Evolutionary conservation across 2,329 filamentous ascomycete genomes (phyloP).

Genomic region (Ophiocordyceps camponoti-rufipedis): DNA sequence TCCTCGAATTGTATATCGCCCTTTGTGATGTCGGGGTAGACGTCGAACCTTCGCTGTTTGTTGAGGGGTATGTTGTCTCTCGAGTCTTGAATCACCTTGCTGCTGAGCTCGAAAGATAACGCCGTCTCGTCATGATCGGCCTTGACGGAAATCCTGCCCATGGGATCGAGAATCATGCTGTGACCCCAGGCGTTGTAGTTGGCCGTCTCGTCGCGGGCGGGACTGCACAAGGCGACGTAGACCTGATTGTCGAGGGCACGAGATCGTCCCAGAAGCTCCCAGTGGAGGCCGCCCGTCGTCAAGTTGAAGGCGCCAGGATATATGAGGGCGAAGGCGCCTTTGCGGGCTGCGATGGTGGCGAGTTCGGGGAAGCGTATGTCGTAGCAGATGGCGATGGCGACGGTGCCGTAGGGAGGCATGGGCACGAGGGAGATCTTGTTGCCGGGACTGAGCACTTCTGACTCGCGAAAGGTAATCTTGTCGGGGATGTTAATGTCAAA

Average conservation of each 20-base stretch:
- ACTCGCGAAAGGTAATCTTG: constrained; percentile 81
- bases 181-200: constrained; percentile 86
- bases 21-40: constrained; percentile 77
- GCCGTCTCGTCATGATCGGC: constrained; percentile 63
- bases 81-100: constrained; percentile 51
- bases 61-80: constrained; percentile 72
- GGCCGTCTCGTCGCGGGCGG: constrained; percentile 60
- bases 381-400: constrained; percentile 90
- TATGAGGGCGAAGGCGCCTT: constrained; percentile 70
- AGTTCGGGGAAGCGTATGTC: constrained; percentile 93
- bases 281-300: constrained; percentile 83
- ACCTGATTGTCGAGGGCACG: constrained; percentile 87
- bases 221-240: constrained; percentile 84
- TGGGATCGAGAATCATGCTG: constrained; percentile 72
- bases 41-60: constrained; percentile 77
- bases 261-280: constrained; percentile 66
- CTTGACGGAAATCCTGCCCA: constrained; percentile 65
- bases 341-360: constrained; percentile 71
- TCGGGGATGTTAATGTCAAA: constrained; percentile 98
- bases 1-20: constrained; percentile 26
- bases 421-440: constrained; percentile 63
- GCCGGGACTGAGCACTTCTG: constrained; percentile 71
- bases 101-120: constrained; percentile 53
- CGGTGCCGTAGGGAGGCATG: constrained; percentile 72
- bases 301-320: constrained; percentile 97